A percentile compares a stretch with the other conserved stretches of the same genome.
Evolutionary conservation across 495 filamentous ascomycete species (phyloP).

Genomic region (Delitschia confertaspora): DNA sequence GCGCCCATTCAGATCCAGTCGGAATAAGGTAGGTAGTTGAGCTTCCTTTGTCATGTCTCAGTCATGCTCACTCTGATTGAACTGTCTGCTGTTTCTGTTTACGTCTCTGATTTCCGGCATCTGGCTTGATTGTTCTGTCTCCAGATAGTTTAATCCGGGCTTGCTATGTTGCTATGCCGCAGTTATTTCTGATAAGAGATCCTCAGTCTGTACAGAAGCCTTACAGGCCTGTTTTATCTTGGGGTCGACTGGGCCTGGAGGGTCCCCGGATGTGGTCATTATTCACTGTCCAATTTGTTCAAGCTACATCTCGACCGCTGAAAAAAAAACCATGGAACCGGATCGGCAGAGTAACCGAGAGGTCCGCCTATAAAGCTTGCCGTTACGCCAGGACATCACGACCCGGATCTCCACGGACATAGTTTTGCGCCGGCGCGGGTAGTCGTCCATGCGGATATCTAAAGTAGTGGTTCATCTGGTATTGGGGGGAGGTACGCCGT

Average conservation of each 20-base stretch:
- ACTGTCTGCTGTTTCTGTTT: no score
- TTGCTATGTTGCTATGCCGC: not conserved
- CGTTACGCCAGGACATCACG: conserved; percentile 12
- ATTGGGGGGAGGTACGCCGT: not conserved
- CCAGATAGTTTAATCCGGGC: not conserved
- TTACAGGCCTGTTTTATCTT: not conserved
- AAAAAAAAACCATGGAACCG: not conserved
- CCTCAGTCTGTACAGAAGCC: conserved; percentile 2
- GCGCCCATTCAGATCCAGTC: no score
- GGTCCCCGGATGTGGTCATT: not conserved
- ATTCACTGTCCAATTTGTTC: not conserved
- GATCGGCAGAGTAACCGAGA: conserved; percentile 19
- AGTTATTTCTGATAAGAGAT: not conserved
- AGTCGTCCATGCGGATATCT: not conserved
- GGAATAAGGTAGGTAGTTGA: not conserved
- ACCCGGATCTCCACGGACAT: conserved; percentile 15
- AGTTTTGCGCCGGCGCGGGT: conserved; percentile 5
- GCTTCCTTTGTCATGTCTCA: conserved; percentile 8
- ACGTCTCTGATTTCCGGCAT: no score
- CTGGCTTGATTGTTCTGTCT: conserved; percentile 1
- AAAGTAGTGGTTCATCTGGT: not conserved
- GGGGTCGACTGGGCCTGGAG: not conserved
- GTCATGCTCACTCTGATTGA: conserved; percentile 2
- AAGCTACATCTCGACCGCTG: not conserved
- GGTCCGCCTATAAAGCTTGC: conserved; percentile 5